A percentile compares a stretch with the other conserved stretches of the same genome.
Evolutionary conservation across 179 eudicot species (phyloP).

Genomic region (Beta corolliflora): DNA sequence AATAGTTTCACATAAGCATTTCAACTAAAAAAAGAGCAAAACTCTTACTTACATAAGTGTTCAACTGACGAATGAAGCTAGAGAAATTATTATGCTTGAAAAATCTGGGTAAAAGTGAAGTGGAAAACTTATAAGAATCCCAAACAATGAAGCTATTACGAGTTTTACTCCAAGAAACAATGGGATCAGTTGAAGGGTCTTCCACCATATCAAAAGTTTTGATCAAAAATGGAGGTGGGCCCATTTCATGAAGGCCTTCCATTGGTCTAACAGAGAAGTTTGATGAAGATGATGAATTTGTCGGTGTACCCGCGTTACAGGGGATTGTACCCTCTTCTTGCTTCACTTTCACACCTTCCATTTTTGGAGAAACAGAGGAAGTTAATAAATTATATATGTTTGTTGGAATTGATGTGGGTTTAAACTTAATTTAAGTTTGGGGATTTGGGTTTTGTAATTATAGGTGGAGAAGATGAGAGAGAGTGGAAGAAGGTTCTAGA

Average conservation of each 20-base stretch:
- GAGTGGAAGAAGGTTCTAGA: conserved; percentile 40
- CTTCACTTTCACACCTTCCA: conserved; percentile 39
- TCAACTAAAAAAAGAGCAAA: not conserved
- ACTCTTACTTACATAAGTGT: conserved; percentile 62
- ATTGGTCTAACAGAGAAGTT: conserved; percentile 42
- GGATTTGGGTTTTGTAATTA: not conserved
- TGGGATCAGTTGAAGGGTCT: conserved; percentile 55
- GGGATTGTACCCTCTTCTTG: conserved; percentile 29
- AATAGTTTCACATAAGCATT: conserved; percentile 3
- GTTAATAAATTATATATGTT: not conserved
- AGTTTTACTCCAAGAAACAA: conserved; percentile 64
- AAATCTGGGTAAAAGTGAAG: conserved; percentile 49
- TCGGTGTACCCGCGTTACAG: conserved; percentile 1
- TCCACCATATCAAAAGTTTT: conserved; percentile 75
- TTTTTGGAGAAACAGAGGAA: conserved; percentile 20
- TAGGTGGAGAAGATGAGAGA: not conserved
- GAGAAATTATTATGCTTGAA: conserved; percentile 72
- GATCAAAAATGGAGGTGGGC: conserved; percentile 67
- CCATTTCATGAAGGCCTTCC: conserved; percentile 60
- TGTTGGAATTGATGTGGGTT: not conserved
- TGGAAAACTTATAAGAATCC: conserved; percentile 51
- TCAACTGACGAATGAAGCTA: conserved; percentile 69
- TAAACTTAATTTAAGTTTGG: not conserved
- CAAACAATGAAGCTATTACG: conserved; percentile 69
- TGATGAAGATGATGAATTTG: conserved; percentile 36